Evolutionary conservation across 140 eudicot genomes (phyloP).

Genomic region (Erigeron philadelphicus): DNA sequence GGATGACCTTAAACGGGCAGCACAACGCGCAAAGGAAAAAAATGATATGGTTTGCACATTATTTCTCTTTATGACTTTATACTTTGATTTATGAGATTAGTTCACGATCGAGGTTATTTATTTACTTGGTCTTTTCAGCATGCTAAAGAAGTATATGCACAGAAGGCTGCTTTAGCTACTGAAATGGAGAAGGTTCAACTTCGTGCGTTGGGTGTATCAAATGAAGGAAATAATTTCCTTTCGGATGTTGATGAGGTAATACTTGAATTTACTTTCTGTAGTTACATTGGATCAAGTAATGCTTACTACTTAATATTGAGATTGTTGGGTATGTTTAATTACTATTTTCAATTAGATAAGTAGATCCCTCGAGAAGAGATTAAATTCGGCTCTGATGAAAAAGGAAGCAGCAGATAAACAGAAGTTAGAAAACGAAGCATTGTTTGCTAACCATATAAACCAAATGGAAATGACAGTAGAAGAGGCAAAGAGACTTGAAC

Average conservation of each 20-base stretch:
- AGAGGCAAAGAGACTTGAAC: conserved; percentile 9
- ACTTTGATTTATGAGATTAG: too few relatives aligned
- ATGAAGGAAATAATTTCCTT: neutral
- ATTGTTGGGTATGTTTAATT: too few relatives aligned
- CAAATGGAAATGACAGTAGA: conserved; percentile 6
- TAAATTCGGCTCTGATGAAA: neutral
- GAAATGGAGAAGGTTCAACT: neutral
- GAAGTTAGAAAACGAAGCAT: neutral
- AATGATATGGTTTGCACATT: conserved; percentile 7
- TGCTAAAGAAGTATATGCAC: neutral
- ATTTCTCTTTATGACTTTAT: too few relatives aligned
- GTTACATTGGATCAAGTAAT: too few relatives aligned
- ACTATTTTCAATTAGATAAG: neutral
- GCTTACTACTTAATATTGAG: too few relatives aligned
- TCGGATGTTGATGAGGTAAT: neutral
- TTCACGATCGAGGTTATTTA: too few relatives aligned
- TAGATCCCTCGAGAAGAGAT: conserved; percentile 8
- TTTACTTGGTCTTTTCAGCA: neutral
- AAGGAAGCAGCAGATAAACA: neutral
- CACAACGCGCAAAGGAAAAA: neutral
- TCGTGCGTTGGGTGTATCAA: neutral
- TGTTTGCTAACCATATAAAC: neutral
- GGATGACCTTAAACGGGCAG: neutral
- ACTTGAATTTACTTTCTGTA: too few relatives aligned
- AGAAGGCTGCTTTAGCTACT: neutral